Evolutionary conservation across 345 rosid genomes (phyloP), one percentile per base, ranked within the genome.

Genomic region (Citrus medica): DNA sequence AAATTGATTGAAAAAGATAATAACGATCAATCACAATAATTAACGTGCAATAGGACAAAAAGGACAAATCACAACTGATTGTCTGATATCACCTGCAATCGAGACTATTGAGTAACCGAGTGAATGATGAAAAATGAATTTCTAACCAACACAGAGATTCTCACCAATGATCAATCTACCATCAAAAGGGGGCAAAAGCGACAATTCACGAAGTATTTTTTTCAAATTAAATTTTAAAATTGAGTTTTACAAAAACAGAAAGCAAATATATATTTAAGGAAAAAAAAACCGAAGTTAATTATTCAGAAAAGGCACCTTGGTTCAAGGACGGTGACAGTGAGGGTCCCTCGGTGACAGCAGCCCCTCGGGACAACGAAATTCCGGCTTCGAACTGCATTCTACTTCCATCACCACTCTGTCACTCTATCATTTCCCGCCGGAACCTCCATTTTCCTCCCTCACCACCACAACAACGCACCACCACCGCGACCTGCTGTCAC

Each of bases 321-420:
- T 74, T 87, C 77, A 89, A 81, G 21, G 93, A 82, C 82, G 91
- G 89, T 19, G 91, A 91, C 53, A 90, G 89, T 79, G 95, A 87
- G 77, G 92, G 84, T n/a, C 72, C 88, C 59, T 88, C 88, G 28
- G 85, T 76, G 78, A 83, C 80, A 78, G 84, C 67, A 66, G 80
- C 60, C 19, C 78, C 82, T 28, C 89, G 88, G 76, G 89, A 82
- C 91, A 91, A 92, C 65, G 92, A 89, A 85, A 88, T 89, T 88
- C 91, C 92, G 73, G 91, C 87, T 78, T 88, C 93, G 80, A 89
- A 90, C 74, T 92, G 92, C 96, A 94, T 94, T 73, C 83, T 35
- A 82, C 82, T 81, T 83, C 85, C 86, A 81, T 84, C 88, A 87
- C 82, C 83, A 80, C 75, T 48, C 79, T 6, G 74, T 72, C 79